Evolutionary conservation across 768 basidiomycete genomes (phyloP).

Genomic region (Mycena crocata): DNA sequence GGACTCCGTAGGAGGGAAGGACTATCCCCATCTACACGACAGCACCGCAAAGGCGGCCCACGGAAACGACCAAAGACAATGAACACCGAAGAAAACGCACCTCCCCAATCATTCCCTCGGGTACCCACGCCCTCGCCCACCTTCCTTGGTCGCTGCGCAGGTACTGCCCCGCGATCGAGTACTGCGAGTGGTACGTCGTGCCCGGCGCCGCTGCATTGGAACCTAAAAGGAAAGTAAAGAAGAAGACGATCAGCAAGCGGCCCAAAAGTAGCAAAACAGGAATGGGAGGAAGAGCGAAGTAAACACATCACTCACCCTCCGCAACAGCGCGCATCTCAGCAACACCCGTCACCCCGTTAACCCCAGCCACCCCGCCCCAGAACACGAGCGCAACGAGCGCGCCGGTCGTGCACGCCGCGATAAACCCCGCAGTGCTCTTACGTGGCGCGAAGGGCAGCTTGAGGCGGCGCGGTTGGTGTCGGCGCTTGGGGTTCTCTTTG

Average conservation of each 20-base stretch:
- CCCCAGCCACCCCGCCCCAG: constrained; percentile 27
- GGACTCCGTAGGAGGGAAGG: no score
- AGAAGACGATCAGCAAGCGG: neutral
- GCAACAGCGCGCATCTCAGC: constrained; percentile 33
- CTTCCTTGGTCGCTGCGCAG: constrained; percentile 19
- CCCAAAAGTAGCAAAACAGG: neutral
- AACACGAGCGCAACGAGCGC: constrained; percentile 30
- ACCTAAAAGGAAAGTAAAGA: no score
- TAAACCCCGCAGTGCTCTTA: constrained; percentile 41
- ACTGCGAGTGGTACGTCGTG: constrained; percentile 30
- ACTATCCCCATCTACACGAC: no score
- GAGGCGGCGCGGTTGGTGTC: constrained; percentile 23
- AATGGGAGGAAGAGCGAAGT: neutral
- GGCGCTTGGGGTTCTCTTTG: constrained; percentile 20
- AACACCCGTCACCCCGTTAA: constrained; percentile 20
- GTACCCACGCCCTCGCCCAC: constrained; percentile 35
- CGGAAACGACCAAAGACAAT: no score
- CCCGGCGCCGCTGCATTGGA: constrained; percentile 4
- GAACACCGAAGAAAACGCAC: no score
- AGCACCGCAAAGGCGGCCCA: no score
- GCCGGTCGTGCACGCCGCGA: constrained; percentile 31
- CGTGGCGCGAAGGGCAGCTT: constrained; percentile 31
- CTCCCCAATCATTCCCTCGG: constrained; percentile 36
- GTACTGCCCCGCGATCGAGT: constrained; percentile 35
- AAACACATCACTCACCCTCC: constrained; percentile 22